Conservation (phyloP, 495 filamentous ascomycete species). For the Annulohypoxylon stygium region DNA sequence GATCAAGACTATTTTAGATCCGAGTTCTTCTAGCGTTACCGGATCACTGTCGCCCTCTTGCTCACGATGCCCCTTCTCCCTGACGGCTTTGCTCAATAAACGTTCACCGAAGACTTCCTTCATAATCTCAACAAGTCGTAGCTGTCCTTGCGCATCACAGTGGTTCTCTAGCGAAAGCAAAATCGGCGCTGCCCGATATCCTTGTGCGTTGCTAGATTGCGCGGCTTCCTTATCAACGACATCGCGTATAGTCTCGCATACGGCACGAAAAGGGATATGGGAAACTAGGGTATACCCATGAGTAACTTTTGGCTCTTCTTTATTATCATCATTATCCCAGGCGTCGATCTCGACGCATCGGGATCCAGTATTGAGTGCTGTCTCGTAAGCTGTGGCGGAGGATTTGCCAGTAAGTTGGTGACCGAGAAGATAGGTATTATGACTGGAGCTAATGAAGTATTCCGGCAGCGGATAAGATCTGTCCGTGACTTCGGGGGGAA, state of each 20-base stretch:
- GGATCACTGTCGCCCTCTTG: constrained; percentile 55
- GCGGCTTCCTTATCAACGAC: constrained; percentile 61
- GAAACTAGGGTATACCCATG: constrained; percentile 69
- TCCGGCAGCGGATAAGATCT: constrained; percentile 63
- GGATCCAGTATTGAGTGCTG: constrained; percentile 62
- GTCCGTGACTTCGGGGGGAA: constrained; percentile 58
- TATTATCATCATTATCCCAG: constrained; percentile 65
- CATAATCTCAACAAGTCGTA: constrained; percentile 66
- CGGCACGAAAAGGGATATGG: constrained; percentile 65
- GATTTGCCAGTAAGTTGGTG: constrained; percentile 66
- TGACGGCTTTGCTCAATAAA: constrained; percentile 61
- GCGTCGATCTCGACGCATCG: constrained; percentile 71
- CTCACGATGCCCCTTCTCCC: constrained; percentile 58
- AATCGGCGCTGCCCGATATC: constrained; percentile 60
- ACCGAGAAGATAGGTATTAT: constrained; percentile 67
- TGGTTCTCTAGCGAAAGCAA: constrained; percentile 69
- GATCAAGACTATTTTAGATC: constrained; percentile 66
- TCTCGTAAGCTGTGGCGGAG: constrained; percentile 62
- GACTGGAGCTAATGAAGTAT: constrained; percentile 66
- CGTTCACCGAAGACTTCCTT: constrained; percentile 64
- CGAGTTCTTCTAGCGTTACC: constrained; percentile 61
- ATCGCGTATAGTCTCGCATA: constrained; percentile 66
- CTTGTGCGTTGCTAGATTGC: constrained; percentile 46
- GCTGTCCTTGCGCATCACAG: constrained; percentile 61
- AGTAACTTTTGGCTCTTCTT: constrained; percentile 67